Percentiles rank a stretch among this genome's conserved stretches.
Conservation (phyloP, 495 filamentous ascomycete species). For the Lasiosphaeriaceae sp. region DNA sequence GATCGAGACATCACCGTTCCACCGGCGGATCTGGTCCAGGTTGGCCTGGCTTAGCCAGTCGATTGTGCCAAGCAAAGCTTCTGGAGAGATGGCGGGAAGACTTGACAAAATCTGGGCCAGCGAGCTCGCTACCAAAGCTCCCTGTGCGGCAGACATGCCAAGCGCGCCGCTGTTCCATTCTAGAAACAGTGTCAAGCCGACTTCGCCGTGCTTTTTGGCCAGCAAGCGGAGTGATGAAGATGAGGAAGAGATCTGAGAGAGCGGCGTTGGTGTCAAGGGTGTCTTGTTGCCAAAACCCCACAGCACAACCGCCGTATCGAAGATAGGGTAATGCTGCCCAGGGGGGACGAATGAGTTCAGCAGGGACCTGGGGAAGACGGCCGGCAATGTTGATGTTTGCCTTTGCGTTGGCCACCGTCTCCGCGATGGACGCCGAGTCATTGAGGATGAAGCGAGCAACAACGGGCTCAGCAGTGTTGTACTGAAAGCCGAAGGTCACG, state of each 20-base stretch:
- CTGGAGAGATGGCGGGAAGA: conserved; percentile 7
- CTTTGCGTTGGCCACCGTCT: neutral
- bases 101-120: conserved; percentile 16
- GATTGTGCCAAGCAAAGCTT: conserved; percentile 5
- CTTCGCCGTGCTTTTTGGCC: conserved; percentile 13
- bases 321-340: neutral
- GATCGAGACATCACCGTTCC: conserved; percentile 14
- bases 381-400: conserved; percentile 4
- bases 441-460: conserved; percentile 13
- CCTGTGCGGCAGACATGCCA: conserved; percentile 15
- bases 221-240: conserved; percentile 11
- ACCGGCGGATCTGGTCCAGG: conserved; percentile 10
- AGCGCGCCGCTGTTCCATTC: conserved; percentile 19
- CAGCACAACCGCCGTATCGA: neutral
- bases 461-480: conserved; percentile 1
- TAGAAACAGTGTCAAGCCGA: conserved; percentile 11
- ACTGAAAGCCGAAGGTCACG: conserved; percentile 17
- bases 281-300: neutral
- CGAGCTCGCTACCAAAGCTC: conserved; percentile 19
- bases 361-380: neutral
- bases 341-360: neutral
- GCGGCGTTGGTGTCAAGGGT: neutral
- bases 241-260: neutral
- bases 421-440: conserved; percentile 5
- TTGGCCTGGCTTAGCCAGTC: conserved; percentile 18